A percentile compares a stretch with the other conserved stretches of the same genome.
Conservation (phyloP, 1,284 basidiomycete species). For the Phenoliferia sp. region DNA sequence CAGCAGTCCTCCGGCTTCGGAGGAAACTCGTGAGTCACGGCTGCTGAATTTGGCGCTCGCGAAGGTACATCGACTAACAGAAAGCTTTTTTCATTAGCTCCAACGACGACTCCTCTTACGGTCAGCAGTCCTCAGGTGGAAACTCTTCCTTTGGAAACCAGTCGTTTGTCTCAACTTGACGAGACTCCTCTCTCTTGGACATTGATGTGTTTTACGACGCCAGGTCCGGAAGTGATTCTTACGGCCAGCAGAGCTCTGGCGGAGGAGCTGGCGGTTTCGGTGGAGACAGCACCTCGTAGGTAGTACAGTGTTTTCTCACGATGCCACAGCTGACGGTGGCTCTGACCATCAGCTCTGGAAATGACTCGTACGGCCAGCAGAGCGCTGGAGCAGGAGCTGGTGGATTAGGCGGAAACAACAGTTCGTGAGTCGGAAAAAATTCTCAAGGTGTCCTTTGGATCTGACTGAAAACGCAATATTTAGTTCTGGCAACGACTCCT, state of each 20-base stretch:
- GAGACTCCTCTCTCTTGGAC: neutral
- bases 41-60: neutral
- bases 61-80: neutral
- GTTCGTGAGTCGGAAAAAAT: too few relatives aligned
- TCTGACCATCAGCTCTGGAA: too few relatives aligned
- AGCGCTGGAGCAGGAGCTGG: neutral
- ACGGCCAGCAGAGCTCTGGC: neutral
- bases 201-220: neutral
- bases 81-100: neutral
- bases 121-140: neutral
- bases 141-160: neutral
- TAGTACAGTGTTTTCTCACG: neutral
- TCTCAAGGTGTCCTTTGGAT: too few relatives aligned
- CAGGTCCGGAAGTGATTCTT: neutral
- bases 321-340: neutral
- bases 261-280: neutral
- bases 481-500: too few relatives aligned
- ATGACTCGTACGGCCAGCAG: neutral
- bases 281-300: neutral
- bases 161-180: neutral
- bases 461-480: too few relatives aligned
- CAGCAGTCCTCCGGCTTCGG: conserved; percentile 9
- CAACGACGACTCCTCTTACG: neutral
- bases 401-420: neutral
- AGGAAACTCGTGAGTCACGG: conserved; percentile 8